Base-by-base conservation (phyloP, 306 rosid species). In the Carpinus viminea region DNA sequence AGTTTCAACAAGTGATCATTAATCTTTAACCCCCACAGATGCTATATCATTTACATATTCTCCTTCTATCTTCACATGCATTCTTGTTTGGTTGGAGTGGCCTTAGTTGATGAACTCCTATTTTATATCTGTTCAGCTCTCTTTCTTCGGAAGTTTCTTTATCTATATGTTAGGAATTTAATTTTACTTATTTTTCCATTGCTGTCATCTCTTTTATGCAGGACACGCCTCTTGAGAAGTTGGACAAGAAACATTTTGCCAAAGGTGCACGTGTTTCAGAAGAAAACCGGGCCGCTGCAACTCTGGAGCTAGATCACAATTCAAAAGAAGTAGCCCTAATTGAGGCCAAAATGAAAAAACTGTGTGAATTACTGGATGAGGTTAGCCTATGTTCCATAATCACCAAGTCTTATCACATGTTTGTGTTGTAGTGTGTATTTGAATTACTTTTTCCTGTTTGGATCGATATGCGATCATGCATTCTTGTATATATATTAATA, bases 161-260 rank as follows among this genome's bases (percentile, higher is more conserved):
- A 76, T 65, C 70, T 50, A 17, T 24, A 31, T 68, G 43, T 74
- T 61, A 43, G 50, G 50, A n/a, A 60, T 28, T 43, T 76, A 17
- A 2, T 78, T 24, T 61, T 38, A 52, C 61, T 1, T 75, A 3
- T 64, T 55, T 65, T 78, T 72, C 77, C 15, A 12, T 74, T 76
- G 60, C 41, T 13, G 76, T 78, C 79, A 20, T 75, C 36, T 28
- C 74, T 79, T 26, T 83, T 65, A 28, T 78, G 79, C 93, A 95
- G 98, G 83, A 91, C 68, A 91, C 93, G 18, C 96, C 97, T 68
- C 91, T 92, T 76, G 97, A 92, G 73, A 90, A 85, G 87, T 82
- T 95, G 90, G 96, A 95, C 70, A 93, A 76, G 85, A 95, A 95
- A 79, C 97, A 95, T 82, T 91, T 92, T 83, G 93, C 90, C 7